Percentiles rank a stretch among this genome's conserved stretches.
These are phyloP conservation scores for Tinospora cordifolia DNA, from an alignment of 164 flowering plant genomes.

Conservation along the genomic window DNA sequence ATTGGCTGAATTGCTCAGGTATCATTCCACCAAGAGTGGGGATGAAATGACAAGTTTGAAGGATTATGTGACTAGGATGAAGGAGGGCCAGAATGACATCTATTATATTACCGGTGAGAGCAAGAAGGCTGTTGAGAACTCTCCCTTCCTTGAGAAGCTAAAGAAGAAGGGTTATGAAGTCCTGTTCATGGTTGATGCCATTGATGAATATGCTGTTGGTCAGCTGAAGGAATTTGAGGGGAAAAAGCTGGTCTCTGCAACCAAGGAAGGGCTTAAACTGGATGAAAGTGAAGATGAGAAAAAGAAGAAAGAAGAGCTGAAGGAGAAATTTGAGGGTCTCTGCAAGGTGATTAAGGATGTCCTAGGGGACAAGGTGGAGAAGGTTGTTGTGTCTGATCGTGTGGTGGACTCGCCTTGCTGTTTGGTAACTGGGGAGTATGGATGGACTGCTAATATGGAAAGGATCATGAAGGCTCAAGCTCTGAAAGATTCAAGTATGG, in stretches of 20 bases:
- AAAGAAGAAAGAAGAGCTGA: slow-evolving; percentile 23
- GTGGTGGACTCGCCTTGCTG: slow-evolving; percentile 16
- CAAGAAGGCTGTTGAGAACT: slow-evolving; percentile 55
- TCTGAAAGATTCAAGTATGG: slow-evolving; percentile 11
- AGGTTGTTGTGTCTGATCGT: slow-evolving; percentile 14
- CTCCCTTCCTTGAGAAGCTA: slow-evolving; percentile 54
- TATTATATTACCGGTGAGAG: slow-evolving; percentile 24
- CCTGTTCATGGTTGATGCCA: slow-evolving; percentile 39
- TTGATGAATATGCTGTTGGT: slow-evolving; percentile 25
- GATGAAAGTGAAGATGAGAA: slow-evolving; percentile 40
- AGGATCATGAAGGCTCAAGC: slow-evolving; percentile 25
- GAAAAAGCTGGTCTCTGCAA: slow-evolving; percentile 37
- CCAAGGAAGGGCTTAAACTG: slow-evolving; percentile 35
- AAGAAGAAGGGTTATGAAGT: slow-evolving; percentile 45
- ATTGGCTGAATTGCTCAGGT: slow-evolving; percentile 42
- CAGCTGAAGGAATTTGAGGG: slow-evolving; percentile 37
- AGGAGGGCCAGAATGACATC: slow-evolving; percentile 48
- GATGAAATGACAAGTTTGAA: slow-evolving; percentile 50
- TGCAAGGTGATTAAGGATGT: slow-evolving; percentile 45
- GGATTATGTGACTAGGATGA: slow-evolving; percentile 55
- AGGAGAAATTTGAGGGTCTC: slow-evolving; percentile 37
- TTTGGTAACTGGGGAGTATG: slow-evolving; percentile 36
- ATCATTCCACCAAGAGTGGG: slow-evolving; percentile 55
- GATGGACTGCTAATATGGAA: slow-evolving; percentile 39
- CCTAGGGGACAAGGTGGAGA: slow-evolving; percentile 29